Conservation (phyloP, 1,284 basidiomycete species). For the Cutaneotrichosporon dermatis region DNA sequence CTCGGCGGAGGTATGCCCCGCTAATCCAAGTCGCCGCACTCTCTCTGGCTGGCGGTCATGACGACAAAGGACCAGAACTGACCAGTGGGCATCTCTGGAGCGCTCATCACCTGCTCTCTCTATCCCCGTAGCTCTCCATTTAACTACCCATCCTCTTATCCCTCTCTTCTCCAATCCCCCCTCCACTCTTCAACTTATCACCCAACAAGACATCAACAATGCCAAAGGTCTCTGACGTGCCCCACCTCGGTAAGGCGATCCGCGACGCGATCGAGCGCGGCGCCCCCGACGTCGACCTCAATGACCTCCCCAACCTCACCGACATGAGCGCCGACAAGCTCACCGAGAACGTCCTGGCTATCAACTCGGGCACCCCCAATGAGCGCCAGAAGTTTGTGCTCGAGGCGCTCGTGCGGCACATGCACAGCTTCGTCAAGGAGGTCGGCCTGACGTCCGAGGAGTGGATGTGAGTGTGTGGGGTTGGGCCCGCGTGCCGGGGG, state of each 20-base stretch:
- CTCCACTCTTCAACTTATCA: background rate
- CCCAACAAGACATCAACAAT: background rate
- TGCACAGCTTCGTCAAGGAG: conserved; percentile 69
- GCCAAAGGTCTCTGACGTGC: conserved; percentile 21
- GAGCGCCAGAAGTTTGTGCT: conserved; percentile 55
- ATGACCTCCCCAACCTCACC: conserved; percentile 52
- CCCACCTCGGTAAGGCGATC: conserved; percentile 22
- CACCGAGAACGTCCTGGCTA: conserved; percentile 56
- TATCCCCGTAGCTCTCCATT: no score
- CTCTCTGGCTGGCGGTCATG: no score
- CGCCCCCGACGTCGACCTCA: conserved; percentile 21
- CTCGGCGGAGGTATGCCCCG: no score
- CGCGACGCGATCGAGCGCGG: conserved; percentile 20
- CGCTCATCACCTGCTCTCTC: no score
- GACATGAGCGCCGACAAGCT: conserved; percentile 54
- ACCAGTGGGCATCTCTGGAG: no score
- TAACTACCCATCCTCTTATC: no score
- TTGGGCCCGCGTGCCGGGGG: no score
- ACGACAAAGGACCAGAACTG: no score
- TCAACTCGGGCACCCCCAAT: conserved; percentile 52
- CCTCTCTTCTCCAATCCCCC: background rate
- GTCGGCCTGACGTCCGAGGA: conserved; percentile 72
- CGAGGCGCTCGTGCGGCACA: conserved; percentile 56
- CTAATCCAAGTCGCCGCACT: no score
- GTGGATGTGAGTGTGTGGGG: conserved; percentile 61